These are phyloP conservation scores for Lactarius indigo DNA, from an alignment of 768 basidiomycete genomes.

Conservation along the genomic window DNA sequence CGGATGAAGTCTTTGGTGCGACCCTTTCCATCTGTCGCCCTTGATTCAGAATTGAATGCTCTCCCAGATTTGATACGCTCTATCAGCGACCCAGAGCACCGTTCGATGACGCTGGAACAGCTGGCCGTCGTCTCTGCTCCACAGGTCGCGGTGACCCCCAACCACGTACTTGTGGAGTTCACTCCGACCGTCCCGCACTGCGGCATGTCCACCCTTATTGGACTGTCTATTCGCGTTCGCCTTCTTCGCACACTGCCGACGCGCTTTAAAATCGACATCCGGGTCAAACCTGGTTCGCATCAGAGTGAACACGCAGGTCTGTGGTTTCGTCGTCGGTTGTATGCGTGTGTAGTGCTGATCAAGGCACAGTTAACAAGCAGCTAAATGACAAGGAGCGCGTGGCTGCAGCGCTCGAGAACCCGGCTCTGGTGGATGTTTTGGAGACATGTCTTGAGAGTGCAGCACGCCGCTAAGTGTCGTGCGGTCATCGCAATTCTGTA, in stretches of 20 bases:
- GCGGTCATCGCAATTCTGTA: conserved; percentile 1
- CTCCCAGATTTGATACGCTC: conserved; percentile 78
- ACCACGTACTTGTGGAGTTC: conserved; percentile 82
- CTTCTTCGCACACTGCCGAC: conserved; percentile 85
- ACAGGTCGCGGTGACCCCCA: conserved; percentile 63
- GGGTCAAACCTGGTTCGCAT: conserved; percentile 91
- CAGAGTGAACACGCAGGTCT: conserved; percentile 88
- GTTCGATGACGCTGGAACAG: conserved; percentile 85
- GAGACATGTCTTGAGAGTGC: conserved; percentile 62
- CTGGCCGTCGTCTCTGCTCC: conserved; percentile 91
- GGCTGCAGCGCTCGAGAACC: conserved; percentile 94
- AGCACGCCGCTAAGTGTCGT: conserved; percentile 7
- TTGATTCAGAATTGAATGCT: neutral
- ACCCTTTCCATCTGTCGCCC: neutral
- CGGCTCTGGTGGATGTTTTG: conserved; percentile 77
- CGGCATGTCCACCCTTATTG: conserved; percentile 95
- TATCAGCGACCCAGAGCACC: conserved; percentile 95
- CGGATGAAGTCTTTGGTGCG: conserved; percentile 89
- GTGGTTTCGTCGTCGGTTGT: neutral
- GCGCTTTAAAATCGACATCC: conserved; percentile 93
- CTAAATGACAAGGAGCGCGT: conserved; percentile 99
- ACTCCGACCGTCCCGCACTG: conserved; percentile 98
- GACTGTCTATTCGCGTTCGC: conserved; percentile 93
- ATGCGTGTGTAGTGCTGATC: neutral
- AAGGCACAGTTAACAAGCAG: conserved; percentile 85